phyloP scores from a whole-genome alignment of 768 basidiomycete genomes.

The Mrakia frigida region DNA sequence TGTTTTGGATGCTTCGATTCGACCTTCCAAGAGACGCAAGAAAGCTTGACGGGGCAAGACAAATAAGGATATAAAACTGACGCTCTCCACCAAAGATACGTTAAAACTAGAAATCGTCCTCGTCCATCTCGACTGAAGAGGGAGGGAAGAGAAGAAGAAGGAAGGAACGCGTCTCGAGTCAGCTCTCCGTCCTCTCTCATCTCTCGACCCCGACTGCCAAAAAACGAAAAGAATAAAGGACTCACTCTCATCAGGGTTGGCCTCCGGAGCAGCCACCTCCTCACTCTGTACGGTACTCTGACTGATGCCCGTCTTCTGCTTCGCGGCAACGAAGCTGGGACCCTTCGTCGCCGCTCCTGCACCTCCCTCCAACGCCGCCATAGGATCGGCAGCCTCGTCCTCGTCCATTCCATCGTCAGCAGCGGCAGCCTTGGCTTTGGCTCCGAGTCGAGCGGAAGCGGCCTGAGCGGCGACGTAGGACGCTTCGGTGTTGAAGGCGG shows the following conservation, averaged over 20 bases:
- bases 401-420: slow-evolving; percentile 45
- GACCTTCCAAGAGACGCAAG: too few species aligned
- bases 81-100: too few species aligned
- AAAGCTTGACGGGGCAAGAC: too few species aligned
- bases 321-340: slow-evolving; percentile 60
- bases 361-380: slow-evolving; percentile 59
- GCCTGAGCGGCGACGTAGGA: slow-evolving; percentile 84
- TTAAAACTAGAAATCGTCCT: slow-evolving; percentile 29
- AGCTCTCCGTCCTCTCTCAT: not conserved
- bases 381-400: slow-evolving; percentile 58
- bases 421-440: slow-evolving; percentile 51
- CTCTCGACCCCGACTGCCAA: too few species aligned
- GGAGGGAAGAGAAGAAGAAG: not conserved
- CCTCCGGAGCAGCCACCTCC: slow-evolving; percentile 14
- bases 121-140: slow-evolving; percentile 35
- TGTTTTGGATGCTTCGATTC: too few species aligned
- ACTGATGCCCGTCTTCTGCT: slow-evolving; percentile 31
- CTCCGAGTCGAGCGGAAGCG: slow-evolving; percentile 60
- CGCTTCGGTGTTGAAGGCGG: slow-evolving; percentile 91
- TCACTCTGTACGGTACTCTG: slow-evolving; percentile 15
- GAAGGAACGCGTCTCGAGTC: not conserved
- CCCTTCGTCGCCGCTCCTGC: slow-evolving; percentile 48
- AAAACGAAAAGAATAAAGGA: not conserved
- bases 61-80: too few species aligned
- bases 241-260: slow-evolving; percentile 33